Percentiles rank a stretch among this genome's conserved stretches.
Evolutionary conservation across 345 rosid genomes (phyloP).

Genomic region (Hevea brasiliensis): DNA sequence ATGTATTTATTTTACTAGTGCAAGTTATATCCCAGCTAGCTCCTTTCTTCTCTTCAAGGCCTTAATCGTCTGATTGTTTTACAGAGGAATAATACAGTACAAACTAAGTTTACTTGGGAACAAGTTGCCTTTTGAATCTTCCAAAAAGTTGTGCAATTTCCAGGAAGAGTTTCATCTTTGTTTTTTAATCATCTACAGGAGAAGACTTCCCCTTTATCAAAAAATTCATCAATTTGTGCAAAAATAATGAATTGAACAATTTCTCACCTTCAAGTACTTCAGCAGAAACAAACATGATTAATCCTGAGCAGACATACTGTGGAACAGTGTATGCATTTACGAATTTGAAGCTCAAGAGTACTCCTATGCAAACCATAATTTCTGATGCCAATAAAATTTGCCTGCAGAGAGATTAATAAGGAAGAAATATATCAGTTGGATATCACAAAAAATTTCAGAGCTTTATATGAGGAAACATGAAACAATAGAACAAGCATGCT

Average conservation of each 20-base stretch:
- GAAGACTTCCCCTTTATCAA: neutral
- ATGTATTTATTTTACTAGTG: neutral
- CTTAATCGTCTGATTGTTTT: neutral
- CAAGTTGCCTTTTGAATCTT: neutral
- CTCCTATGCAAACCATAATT: slow-evolving; percentile 76
- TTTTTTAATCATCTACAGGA: neutral
- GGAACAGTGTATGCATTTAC: slow-evolving; percentile 68
- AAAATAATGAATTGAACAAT: neutral
- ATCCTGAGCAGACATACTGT: slow-evolving; percentile 90
- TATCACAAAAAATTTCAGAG: neutral
- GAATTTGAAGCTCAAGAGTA: slow-evolving; percentile 75
- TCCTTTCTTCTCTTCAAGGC: neutral
- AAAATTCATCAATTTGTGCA: neutral
- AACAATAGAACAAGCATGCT: neutral
- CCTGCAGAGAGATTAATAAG: slow-evolving; percentile 45
- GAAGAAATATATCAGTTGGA: slow-evolving; percentile 1
- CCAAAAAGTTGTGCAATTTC: neutral
- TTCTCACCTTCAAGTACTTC: slow-evolving; percentile 96
- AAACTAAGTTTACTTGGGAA: neutral
- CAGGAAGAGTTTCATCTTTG: neutral
- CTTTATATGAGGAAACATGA: neutral
- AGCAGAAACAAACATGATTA: slow-evolving; percentile 87
- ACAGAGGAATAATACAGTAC: neutral
- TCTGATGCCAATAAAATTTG: slow-evolving; percentile 95
- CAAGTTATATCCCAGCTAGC: neutral